A percentile compares a stretch with the other conserved stretches of the same genome.
These are phyloP conservation scores for Aureobasidium subglaciale DNA, from an alignment of 2,329 filamentous ascomycete species.

Conservation along the genomic window DNA sequence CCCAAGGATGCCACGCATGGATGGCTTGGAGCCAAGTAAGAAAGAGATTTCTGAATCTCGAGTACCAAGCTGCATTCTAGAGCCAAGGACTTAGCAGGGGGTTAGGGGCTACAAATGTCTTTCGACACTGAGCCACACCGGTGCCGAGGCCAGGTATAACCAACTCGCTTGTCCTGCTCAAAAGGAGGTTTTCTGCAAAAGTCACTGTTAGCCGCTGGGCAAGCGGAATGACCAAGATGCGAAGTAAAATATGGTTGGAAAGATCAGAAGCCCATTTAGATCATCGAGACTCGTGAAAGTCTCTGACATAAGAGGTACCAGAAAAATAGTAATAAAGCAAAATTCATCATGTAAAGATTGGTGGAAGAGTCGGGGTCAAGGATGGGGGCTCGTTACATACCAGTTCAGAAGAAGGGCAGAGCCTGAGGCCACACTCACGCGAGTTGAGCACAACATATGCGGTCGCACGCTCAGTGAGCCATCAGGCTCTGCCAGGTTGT, in stretches of 20 bases:
- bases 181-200: background rate
- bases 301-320: conserved; percentile 98
- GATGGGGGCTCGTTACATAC: conserved; percentile 17
- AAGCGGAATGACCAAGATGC: background rate
- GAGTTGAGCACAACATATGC: background rate
- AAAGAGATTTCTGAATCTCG: background rate
- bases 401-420: background rate
- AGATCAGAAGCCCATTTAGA: conserved; percentile 79
- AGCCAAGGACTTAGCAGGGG: conserved; percentile 13
- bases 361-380: conserved; percentile 20
- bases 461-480: background rate
- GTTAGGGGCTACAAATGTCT: background rate
- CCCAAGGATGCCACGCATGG: background rate
- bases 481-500: background rate
- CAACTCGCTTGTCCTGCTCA: background rate
- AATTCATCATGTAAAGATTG: conserved; percentile 59
- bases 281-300: conserved; percentile 56
- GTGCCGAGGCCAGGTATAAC: background rate
- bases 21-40: background rate
- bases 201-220: conserved; percentile 2
- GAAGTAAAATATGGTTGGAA: background rate
- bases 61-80: background rate
- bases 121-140: background rate
- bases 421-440: background rate
- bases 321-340: conserved; percentile 54